phyloP scores from a whole-genome alignment of 1,139 yeast genomes.

The Candida pseudoviswanathii region DNA sequence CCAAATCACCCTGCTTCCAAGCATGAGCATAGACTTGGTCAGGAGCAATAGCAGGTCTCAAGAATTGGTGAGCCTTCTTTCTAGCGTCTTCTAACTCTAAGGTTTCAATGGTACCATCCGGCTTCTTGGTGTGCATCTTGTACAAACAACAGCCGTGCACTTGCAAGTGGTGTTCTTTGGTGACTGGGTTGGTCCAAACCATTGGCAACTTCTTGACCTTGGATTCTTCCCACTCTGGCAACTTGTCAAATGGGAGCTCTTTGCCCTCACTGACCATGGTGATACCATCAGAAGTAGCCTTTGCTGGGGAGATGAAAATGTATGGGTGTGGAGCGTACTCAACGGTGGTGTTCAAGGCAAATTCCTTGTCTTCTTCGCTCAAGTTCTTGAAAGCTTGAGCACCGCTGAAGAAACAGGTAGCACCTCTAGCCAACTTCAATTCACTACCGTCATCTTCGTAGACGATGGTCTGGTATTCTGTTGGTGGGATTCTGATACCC shows the following conservation, averaged over 20 bases:
- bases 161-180: constrained; percentile 79
- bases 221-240: constrained; percentile 80
- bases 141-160: constrained; percentile 85
- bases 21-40: constrained; percentile 73
- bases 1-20: constrained; percentile 83
- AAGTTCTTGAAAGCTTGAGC: constrained; percentile 69
- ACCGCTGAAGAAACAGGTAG: constrained; percentile 86
- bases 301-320: constrained; percentile 77
- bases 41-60: constrained; percentile 87
- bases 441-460: constrained; percentile 67
- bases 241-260: constrained; percentile 62
- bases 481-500: constrained; percentile 78
- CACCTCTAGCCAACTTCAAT: constrained; percentile 74
- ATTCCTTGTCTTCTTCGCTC: constrained; percentile 67
- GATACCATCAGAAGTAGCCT: constrained; percentile 81
- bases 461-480: constrained; percentile 49
- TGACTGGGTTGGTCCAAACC: constrained; percentile 93
- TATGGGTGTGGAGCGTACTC: constrained; percentile 93
- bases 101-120: constrained; percentile 51
- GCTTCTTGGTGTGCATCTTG: constrained; percentile 57
- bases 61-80: constrained; percentile 62
- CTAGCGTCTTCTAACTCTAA: constrained; percentile 73
- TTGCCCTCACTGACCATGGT: constrained; percentile 82
- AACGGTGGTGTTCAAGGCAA: constrained; percentile 74
- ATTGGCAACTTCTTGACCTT: constrained; percentile 77